Evolutionary conservation across 208 protist species (phyloP).

Genomic region (Trypanosomatidae sp.): DNA sequence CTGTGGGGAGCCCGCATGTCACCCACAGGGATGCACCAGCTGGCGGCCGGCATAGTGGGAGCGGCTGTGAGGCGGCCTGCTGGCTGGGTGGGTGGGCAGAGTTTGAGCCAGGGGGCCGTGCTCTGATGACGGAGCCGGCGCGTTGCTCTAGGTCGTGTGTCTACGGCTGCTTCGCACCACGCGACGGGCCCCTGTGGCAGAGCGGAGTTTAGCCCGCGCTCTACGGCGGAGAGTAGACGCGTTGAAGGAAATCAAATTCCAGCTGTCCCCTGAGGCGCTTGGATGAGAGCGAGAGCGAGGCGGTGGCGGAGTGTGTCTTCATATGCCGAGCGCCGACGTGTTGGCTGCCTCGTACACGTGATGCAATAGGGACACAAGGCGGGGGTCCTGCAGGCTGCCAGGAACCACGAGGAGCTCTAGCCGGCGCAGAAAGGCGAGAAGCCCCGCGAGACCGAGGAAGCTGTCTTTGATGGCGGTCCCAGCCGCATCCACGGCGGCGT

Average conservation of each 20-base stretch:
- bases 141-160: neutral
- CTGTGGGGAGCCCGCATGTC: too few species aligned
- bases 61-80: neutral
- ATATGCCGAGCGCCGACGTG: conserved; percentile 27
- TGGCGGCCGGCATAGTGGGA: too few species aligned
- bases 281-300: neutral
- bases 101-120: neutral
- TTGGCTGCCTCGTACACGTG: conserved; percentile 58
- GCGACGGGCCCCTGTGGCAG: neutral
- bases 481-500: conserved; percentile 1
- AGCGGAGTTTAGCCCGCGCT: neutral
- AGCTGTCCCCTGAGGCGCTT: neutral
- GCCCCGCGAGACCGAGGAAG: conserved; percentile 68
- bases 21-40: too few species aligned
- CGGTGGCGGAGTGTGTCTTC: neutral
- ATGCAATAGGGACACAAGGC: conserved; percentile 37
- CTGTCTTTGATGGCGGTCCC: conserved; percentile 25
- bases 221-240: neutral
- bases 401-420: conserved; percentile 55
- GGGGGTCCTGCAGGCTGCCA: conserved; percentile 39
- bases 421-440: conserved; percentile 59
- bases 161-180: neutral
- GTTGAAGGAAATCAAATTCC: neutral
- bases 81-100: neutral
- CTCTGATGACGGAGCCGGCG: neutral